Evolutionary conservation across 2,329 filamentous ascomycete species (phyloP), one percentile per base, ranked within the genome.

Genomic region (Fusarium lateritium): DNA sequence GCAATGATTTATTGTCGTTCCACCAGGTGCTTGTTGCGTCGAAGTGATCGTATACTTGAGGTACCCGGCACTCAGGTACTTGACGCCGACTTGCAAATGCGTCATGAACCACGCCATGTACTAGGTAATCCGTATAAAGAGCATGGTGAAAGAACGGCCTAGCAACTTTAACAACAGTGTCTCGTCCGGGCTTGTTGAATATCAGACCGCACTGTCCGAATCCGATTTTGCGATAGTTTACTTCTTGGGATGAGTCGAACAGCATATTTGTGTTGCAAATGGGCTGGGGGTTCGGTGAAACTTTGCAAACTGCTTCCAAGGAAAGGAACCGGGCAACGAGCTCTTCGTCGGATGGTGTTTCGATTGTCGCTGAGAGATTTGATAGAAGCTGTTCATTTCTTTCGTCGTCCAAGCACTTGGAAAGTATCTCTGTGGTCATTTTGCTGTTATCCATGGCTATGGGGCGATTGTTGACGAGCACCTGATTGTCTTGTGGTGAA

Each of bases 201-300:
- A 76, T 42, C 11, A 75, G 57, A 6, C 74, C 72, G 49, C 75
- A 76, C 44, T 76, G 74, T 2, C 74, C 73, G 44, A 76, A 75
- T 2, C 73, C 73, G 17, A 76, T 73, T 39, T 70, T 75, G 19
- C 67, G 46, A 17, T 56, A 67, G 3, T 59, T 49, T 5, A 63
- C 55, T 7, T 7, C 28, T 2, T 42, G 19, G 2, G 28, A 4
- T 10, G 28, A 31, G 28, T 31, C 28, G 4, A 13, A 13, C 28
- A 5, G 10, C 28, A 31, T 10, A 13, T 11, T 11, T 10, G 10
- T 31, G 28, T 31, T 10, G 28, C 13, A 11, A 13, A 5, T 31
- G 28, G 5, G 10, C 10, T 31, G 28, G 13, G 28, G 5, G 28
- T 13, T 5, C 10, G 13, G 28, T 31, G 28, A 13, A 31, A 13